These are phyloP conservation scores for Pythium aphanidermatum DNA, from an alignment of 352 stramenopile genomes.

Conservation along the genomic window DNA sequence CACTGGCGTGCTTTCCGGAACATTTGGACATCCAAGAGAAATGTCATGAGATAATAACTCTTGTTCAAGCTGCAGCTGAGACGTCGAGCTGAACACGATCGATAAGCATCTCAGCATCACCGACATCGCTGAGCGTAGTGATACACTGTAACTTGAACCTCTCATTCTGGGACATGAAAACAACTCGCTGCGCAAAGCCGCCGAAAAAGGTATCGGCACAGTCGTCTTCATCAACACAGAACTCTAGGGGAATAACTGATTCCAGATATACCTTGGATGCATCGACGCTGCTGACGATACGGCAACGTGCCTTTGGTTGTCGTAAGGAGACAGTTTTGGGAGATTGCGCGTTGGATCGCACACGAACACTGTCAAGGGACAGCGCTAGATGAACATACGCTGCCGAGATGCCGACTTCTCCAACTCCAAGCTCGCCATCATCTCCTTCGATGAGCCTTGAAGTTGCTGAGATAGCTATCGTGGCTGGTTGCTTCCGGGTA, in stretches of 20 bases:
- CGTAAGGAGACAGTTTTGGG: too few relatives aligned
- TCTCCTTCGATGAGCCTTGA: too few relatives aligned
- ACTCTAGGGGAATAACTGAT: too few relatives aligned
- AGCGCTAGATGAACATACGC: conserved; percentile 5
- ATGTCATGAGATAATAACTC: conserved; percentile 45
- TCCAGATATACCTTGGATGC: too few relatives aligned
- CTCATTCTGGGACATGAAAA: too few relatives aligned
- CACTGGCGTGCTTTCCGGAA: conserved; percentile 75
- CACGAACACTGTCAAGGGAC: conserved; percentile 2
- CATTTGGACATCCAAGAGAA: conserved; percentile 79
- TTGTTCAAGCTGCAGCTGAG: conserved; percentile 16
- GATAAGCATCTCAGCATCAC: conserved; percentile 39
- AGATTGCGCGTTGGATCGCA: not conserved
- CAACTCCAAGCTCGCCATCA: conserved; percentile 2
- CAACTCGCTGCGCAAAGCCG: conserved; percentile 27
- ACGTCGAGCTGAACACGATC: conserved; percentile 34
- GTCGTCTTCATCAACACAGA: too few relatives aligned
- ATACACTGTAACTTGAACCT: too few relatives aligned
- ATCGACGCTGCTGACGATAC: too few relatives aligned
- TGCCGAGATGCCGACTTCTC: not conserved
- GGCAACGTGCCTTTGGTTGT: too few relatives aligned
- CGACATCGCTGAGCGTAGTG: too few relatives aligned
- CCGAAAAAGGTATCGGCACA: conserved; percentile 32
- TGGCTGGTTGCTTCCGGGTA: too few relatives aligned
- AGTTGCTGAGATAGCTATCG: too few relatives aligned